phyloP scores from a whole-genome alignment of 352 stramenopile species.

The Phytophthora palmivora region DNA sequence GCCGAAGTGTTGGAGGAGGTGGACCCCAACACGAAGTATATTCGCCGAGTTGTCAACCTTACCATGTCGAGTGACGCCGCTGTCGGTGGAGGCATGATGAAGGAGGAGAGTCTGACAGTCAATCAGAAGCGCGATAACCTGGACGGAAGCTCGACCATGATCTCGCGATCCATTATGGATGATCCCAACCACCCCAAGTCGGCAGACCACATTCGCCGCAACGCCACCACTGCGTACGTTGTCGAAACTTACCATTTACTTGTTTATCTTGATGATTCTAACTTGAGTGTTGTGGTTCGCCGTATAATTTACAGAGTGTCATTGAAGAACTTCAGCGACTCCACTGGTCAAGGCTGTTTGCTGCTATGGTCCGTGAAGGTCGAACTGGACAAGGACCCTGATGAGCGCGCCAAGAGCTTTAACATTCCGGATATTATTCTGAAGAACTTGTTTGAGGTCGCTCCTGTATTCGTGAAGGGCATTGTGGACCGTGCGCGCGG shows the following conservation, averaged over 20 bases:
- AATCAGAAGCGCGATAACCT: slow-evolving; percentile 84
- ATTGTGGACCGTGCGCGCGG: slow-evolving; percentile 77
- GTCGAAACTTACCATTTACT: background rate
- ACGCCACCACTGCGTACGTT: slow-evolving; percentile 81
- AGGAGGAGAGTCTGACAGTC: slow-evolving; percentile 80
- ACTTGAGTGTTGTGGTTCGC: slow-evolving; percentile 10
- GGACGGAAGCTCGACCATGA: slow-evolving; percentile 74
- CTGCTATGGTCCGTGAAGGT: slow-evolving; percentile 89
- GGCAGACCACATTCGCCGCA: slow-evolving; percentile 72
- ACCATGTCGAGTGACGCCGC: slow-evolving; percentile 77
- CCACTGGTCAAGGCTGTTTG: slow-evolving; percentile 70
- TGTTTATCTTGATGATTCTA: slow-evolving; percentile 4
- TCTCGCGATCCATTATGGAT: slow-evolving; percentile 68
- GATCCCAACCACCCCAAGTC: slow-evolving; percentile 79
- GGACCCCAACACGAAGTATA: slow-evolving; percentile 82
- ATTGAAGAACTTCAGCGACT: slow-evolving; percentile 82
- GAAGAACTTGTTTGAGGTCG: slow-evolving; percentile 90
- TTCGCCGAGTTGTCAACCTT: slow-evolving; percentile 82
- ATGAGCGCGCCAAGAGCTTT: slow-evolving; percentile 75
- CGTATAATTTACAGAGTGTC: slow-evolving; percentile 57
- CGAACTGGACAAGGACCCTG: slow-evolving; percentile 73
- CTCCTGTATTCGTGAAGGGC: slow-evolving; percentile 85
- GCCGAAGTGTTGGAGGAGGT: slow-evolving; percentile 79
- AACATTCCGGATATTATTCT: slow-evolving; percentile 90
- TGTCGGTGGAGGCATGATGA: slow-evolving; percentile 79